Percentiles rank a stretch among this genome's conserved stretches.
These are phyloP conservation scores for Cladosporium sp. DNA, from an alignment of 2,329 filamentous ascomycete genomes.

Conservation along the genomic window DNA sequence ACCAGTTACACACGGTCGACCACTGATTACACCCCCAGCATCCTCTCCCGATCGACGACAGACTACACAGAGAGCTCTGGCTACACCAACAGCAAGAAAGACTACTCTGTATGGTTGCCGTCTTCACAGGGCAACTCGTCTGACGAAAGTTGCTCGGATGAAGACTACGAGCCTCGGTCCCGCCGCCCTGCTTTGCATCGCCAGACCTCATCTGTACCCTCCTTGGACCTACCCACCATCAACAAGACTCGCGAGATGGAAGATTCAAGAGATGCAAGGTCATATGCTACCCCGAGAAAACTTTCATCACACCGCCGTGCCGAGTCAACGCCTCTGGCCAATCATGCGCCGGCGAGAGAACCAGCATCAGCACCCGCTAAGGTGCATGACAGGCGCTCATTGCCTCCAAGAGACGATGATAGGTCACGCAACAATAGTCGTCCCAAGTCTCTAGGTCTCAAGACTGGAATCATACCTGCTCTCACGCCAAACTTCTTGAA, in stretches of 20 bases:
- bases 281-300: constrained; percentile 8
- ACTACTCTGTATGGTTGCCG: constrained; percentile 53
- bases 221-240: constrained; percentile 47
- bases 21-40: constrained; percentile 32
- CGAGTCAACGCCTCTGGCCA: constrained; percentile 22
- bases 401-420: constrained; percentile 1
- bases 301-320: constrained; percentile 15
- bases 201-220: constrained; percentile 51
- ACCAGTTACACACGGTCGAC: constrained; percentile 23
- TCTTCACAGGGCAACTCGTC: constrained; percentile 39
- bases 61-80: constrained; percentile 28
- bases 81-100: constrained; percentile 33
- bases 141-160: constrained; percentile 32
- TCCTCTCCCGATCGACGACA: constrained; percentile 27
- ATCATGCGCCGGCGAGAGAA: constrained; percentile 17
- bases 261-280: not conserved
- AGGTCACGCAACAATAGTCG: constrained; percentile 6
- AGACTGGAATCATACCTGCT: constrained; percentile 32
- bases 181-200: constrained; percentile 42
- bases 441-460: constrained; percentile 26
- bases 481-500: constrained; percentile 40
- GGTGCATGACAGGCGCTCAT: constrained; percentile 32
- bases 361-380: constrained; percentile 38
- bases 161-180: constrained; percentile 27
- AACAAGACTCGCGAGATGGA: constrained; percentile 42